Percentiles rank a stretch among this genome's conserved stretches.
These are phyloP conservation scores for Pharus latifolius DNA, from an alignment of 176 grass and related monocot species.

Conservation along the genomic window DNA sequence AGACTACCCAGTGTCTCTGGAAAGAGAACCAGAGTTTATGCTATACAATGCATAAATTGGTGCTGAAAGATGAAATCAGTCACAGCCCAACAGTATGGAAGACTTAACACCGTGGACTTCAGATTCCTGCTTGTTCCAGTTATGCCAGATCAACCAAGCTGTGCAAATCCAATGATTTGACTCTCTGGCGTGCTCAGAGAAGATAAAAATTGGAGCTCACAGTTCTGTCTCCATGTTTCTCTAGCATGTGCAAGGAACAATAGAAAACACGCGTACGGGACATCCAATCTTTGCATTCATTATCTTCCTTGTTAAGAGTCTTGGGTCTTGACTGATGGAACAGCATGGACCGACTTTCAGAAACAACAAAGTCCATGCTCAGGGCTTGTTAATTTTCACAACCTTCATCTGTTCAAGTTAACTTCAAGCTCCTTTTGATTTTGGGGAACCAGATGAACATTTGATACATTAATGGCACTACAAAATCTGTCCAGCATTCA, in stretches of 20 bases:
- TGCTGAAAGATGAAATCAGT: no score
- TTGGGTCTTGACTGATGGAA: background rate
- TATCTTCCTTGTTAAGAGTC: background rate
- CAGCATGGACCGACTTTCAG: background rate
- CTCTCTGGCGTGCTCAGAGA: background rate
- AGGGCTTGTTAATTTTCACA: background rate
- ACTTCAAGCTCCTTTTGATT: background rate
- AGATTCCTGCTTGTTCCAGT: background rate
- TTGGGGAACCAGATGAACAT: background rate
- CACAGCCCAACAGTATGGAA: no score
- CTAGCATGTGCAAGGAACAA: background rate
- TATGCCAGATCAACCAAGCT: background rate
- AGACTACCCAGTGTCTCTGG: no score
- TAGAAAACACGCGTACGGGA: background rate
- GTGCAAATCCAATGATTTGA: background rate
- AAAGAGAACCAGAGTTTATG: no score
- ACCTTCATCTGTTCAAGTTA: background rate
- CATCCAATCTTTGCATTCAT: background rate
- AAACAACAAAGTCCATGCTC: background rate
- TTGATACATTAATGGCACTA: background rate
- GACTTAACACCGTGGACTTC: no score
- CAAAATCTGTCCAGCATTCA: slow-evolving; percentile 23
- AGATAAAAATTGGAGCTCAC: background rate
- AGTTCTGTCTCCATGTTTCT: background rate
- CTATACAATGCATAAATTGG: no score